These are phyloP conservation scores for Rhizophora apiculata DNA, from an alignment of 345 rosid genomes.

Conservation along the genomic window DNA sequence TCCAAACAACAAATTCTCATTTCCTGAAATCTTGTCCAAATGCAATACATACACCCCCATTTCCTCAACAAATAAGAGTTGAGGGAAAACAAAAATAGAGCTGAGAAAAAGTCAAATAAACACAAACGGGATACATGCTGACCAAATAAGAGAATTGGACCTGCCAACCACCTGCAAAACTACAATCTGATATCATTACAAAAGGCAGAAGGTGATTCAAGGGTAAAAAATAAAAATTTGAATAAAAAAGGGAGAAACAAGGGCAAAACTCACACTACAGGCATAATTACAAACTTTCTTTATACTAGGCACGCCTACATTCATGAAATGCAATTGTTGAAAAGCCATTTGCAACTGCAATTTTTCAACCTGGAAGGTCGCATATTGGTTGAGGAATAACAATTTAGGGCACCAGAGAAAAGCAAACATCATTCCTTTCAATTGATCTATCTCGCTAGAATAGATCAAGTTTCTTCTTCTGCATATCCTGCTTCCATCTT, in stretches of 20 bases:
- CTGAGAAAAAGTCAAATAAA: slow-evolving; percentile 8
- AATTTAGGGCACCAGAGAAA: slow-evolving; percentile 19
- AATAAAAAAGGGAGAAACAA: not conserved
- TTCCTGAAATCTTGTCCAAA: slow-evolving; percentile 27
- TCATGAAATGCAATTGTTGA: slow-evolving; percentile 12
- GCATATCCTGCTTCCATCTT: slow-evolving; percentile 96
- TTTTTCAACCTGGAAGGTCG: slow-evolving; percentile 14
- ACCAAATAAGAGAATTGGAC: slow-evolving; percentile 33
- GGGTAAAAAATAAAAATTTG: not conserved
- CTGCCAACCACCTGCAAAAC: slow-evolving; percentile 28
- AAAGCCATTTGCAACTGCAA: slow-evolving; percentile 24
- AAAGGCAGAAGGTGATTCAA: slow-evolving; percentile 15
- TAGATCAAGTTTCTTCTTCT: slow-evolving; percentile 76
- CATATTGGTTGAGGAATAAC: slow-evolving; percentile 1
- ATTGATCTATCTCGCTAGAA: slow-evolving; percentile 38
- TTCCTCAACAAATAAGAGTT: slow-evolving; percentile 14
- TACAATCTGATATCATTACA: slow-evolving; percentile 32
- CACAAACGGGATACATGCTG: slow-evolving; percentile 29
- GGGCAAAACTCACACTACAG: slow-evolving; percentile 35
- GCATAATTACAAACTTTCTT: slow-evolving; percentile 30
- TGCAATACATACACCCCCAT: slow-evolving; percentile 29
- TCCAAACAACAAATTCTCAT: slow-evolving; percentile 17
- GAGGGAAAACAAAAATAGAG: not conserved
- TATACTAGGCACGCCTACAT: slow-evolving; percentile 21
- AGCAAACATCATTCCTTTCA: slow-evolving; percentile 15